Base-by-base conservation (phyloP, 441 rosid species). In the Adansonia rubrostipa region DNA sequence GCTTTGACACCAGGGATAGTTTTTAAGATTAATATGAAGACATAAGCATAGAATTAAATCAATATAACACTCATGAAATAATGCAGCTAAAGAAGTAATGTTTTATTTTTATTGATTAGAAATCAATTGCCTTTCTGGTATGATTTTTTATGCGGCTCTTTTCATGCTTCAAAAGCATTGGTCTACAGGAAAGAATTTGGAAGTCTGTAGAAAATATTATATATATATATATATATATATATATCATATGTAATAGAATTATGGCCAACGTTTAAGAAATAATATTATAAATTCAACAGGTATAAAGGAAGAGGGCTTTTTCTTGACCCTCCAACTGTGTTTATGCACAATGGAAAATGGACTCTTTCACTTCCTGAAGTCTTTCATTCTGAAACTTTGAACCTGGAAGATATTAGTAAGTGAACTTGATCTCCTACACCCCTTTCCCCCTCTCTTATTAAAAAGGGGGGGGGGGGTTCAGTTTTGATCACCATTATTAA, bases 261-360 rank as follows among this genome's bases (percentile, higher is more conserved):
- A 44, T 66, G 24, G 28, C 53, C 28, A 44, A 44, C 10, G 2
- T 7, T 44, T 44, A 66, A 44, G 54, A 44, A 11, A 36, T 44
- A 61, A 28, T 57, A 42, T 42, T 50, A 2, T 79, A 54, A 64
- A 62, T 71, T 71, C 24, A 8, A 70, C 83, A 94, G 98, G 98
- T 96, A 94, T 77, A 86, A 90, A 63, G 98, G 99, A 80, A 90
- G 97, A 90, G 98, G 98, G 68, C 83, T 90, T 79, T 96, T 94
- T 82, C 85, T 96, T 70, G 97, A 92, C 56, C 96, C 98, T 85
- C 98, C 98, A 50, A 90, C 96, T 28, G 91, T 92, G 66, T 92
- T 80, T 82, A 82, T 92, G 88, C 71, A 77, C 82, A 82, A 88
- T 67, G 79, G 89, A 56, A n/a, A 71, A 14, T 96, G 99, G 99